These are phyloP conservation scores for Lipomyces starkeyi DNA, from an alignment of 805 yeast species.

Conservation along the genomic window DNA sequence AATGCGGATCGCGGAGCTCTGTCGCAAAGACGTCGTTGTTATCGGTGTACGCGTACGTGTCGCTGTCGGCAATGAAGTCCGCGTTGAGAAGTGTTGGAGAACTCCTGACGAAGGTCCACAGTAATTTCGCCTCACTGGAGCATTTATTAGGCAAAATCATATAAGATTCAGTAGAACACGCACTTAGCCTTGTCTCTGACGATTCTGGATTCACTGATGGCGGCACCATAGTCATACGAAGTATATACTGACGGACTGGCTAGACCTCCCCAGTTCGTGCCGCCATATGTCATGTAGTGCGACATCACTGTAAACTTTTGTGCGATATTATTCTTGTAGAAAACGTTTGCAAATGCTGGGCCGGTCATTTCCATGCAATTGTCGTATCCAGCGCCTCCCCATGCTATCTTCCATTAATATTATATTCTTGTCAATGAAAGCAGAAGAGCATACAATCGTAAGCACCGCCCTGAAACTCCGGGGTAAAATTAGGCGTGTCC, in stretches of 20 bases:
- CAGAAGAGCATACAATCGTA: slow-evolving; percentile 8
- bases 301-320: slow-evolving; percentile 30
- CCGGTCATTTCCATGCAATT: slow-evolving; percentile 17
- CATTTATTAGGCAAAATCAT: background rate
- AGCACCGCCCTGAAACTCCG: slow-evolving; percentile 31
- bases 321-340: slow-evolving; percentile 21
- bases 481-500: slow-evolving; percentile 16
- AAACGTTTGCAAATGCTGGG: slow-evolving; percentile 22
- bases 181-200: slow-evolving; percentile 25
- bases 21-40: slow-evolving; percentile 28
- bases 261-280: slow-evolving; percentile 33
- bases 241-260: slow-evolving; percentile 28
- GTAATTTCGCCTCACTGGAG: slow-evolving; percentile 19
- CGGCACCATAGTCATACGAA: slow-evolving; percentile 30
- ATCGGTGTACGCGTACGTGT: slow-evolving; percentile 18
- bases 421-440: background rate
- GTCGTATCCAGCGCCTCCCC: slow-evolving; percentile 34
- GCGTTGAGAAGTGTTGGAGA: slow-evolving; percentile 21
- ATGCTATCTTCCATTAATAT: slow-evolving; percentile 1
- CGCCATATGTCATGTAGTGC: slow-evolving; percentile 27
- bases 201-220: slow-evolving; percentile 23
- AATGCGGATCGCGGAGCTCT: slow-evolving; percentile 25
- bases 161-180: background rate
- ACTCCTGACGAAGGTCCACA: slow-evolving; percentile 27
- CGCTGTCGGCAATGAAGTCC: slow-evolving; percentile 20